These are phyloP conservation scores for Basidiobolus heterosporus DNA, from an alignment of 371 early-diverging fungal genomes.

Conservation along the genomic window DNA sequence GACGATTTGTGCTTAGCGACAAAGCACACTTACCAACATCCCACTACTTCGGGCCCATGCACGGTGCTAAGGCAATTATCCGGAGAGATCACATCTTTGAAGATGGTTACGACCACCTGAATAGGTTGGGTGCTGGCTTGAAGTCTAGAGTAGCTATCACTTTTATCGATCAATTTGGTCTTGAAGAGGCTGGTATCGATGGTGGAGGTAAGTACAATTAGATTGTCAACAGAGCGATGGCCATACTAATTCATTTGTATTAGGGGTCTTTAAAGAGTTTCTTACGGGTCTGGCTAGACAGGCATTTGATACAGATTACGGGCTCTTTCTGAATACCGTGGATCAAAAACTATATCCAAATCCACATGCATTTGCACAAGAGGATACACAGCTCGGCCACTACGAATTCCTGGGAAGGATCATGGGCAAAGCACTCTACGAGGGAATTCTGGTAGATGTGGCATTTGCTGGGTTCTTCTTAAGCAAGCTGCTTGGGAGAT, in stretches of 20 bases:
- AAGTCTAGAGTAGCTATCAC: constrained; percentile 65
- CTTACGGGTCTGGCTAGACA: constrained; percentile 54
- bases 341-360: constrained; percentile 70
- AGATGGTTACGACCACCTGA: constrained; percentile 62
- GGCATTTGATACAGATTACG: constrained; percentile 68
- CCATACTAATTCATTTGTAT: background rate
- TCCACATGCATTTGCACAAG: constrained; percentile 35
- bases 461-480: constrained; percentile 86
- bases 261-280: constrained; percentile 56
- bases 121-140: constrained; percentile 33
- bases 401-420: constrained; percentile 81
- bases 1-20: constrained; percentile 32
- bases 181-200: constrained; percentile 85
- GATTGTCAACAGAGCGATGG: constrained; percentile 22
- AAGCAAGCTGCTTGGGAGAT: constrained; percentile 61
- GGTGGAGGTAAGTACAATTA: constrained; percentile 73
- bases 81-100: constrained; percentile 69
- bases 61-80: constrained; percentile 23
- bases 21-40: no score
- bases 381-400: constrained; percentile 42
- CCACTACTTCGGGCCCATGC: no score
- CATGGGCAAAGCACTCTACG: constrained; percentile 85
- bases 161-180: constrained; percentile 71
- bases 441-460: constrained; percentile 80
- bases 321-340: constrained; percentile 55